Base-by-base conservation (phyloP, 2,329 filamentous ascomycete species). In the Penicillium digitatum region DNA sequence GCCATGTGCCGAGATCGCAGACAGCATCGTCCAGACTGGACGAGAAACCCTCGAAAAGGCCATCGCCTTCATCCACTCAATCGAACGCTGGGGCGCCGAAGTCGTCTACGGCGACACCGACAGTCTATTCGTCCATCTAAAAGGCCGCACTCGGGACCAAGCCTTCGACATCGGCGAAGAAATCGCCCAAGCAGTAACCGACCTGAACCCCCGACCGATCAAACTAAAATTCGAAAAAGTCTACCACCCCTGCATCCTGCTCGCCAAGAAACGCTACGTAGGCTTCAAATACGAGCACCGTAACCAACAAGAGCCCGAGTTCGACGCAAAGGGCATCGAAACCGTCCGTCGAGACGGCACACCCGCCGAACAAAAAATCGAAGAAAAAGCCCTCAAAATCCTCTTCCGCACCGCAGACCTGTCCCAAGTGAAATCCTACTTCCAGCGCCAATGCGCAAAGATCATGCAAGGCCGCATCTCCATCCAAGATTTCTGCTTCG, bases 221-320 rank as follows among this genome's bases (percentile, higher is more conserved):
- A 97, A 96, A 74, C 86, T 99, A 60, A 97, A 97, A 70, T 96
- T 99, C 64, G 94, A 99, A 71, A 99, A 99, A 66, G 93, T 99
- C 1, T 99, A 99, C 72, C 89, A 95, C 60, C 94, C 95, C 0
- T 97, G 93, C 69, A 86, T 97, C 0, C 81, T 99, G 5, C 81
- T 99, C 0, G 91, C 95, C 18, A 99, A 99, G 77, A 99, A 99
- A 70, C 88, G 94, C 52, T 99, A 99, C 65, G 95, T 97, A 4
- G 95, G 95, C 6, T 96, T 96, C 79, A 96, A 96, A 71, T 99
- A 95, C 75, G 94, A 99, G 69, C 83, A 80, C 62, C 83, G 82
- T 35, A 79, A 82, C 16, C 94, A 99, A 69, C 77, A 72, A 9
- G 84, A 86, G 61, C 93, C 94, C 0, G 89, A 95, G 1, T 97